Base-by-base conservation (phyloP, 2,329 filamentous ascomycete species). In the Microsporum audouinii region DNA sequence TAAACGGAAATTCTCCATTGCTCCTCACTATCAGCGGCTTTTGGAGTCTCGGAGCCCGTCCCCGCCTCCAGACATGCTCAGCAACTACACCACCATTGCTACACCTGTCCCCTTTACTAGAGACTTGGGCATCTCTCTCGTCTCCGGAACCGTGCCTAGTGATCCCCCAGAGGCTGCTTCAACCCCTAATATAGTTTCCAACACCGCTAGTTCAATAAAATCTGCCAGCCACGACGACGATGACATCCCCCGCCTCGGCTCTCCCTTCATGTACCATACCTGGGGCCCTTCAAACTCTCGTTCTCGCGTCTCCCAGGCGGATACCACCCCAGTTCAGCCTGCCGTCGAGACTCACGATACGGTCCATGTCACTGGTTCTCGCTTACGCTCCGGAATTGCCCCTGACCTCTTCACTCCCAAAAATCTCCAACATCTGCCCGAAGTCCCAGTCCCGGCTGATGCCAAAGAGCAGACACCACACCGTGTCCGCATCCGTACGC, bases 11-110 rank as follows among this genome's bases (percentile, higher is more conserved):
- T 82, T 84, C 61, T 82, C 79, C 5, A 80, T 86, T 57, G 80
- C 83, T 39, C 82, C 83, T 23, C 83, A 86, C 67, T 86, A 86
- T 68, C 82, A 85, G 68, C 79, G 84, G 63, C 76, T 86, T 66
- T 75, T 86, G 63, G 78, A 80, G 63, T 81, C 79, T 41, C 77
- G 83, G 59, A 86, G 81, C 60, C 84, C 84, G 8, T 85, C 83
- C 29, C 84, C 84, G 2, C 78, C 82, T 66, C 71, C 70, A 45
- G 74, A 78, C 51, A 69, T 73, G 49, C 69, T 73, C 38, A 67
- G 71, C 14, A 68, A 65, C 17, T 68, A 64, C 31, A 65, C 72
- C 6, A 69, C 73, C 10, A 60, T 69, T 12, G 67, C 68, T 8
- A 65, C 66, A 36, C 64, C 66, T 12, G 67, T 65, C n/a, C 66